Conservation (phyloP, 1,284 basidiomycete genomes). For the Leccinum ponderosum region DNA sequence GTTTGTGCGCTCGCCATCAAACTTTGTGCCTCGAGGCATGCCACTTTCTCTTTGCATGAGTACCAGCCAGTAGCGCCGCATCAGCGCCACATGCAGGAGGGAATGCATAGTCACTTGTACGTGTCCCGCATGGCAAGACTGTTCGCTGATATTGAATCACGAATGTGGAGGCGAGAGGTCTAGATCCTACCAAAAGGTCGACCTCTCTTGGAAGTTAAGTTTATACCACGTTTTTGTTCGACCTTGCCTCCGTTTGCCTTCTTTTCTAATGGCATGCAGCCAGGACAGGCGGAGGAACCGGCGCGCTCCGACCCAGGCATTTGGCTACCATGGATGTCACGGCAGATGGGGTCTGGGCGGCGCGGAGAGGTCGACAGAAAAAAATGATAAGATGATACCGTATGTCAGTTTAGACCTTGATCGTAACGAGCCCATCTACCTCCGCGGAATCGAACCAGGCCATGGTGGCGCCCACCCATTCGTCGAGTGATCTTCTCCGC, state of each 20-base stretch:
- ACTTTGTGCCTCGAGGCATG: slow-evolving; percentile 30
- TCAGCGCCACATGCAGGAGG: slow-evolving; percentile 19
- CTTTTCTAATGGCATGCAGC: not conserved
- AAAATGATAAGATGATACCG: slow-evolving; percentile 26
- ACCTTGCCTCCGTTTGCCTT: not conserved
- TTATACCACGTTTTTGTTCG: slow-evolving; percentile 2
- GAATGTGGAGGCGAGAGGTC: slow-evolving; percentile 4
- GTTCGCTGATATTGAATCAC: slow-evolving; percentile 18
- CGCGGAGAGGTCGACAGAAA: slow-evolving; percentile 13
- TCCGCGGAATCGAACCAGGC: slow-evolving; percentile 26
- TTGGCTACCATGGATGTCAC: not conserved
- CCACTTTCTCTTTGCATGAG: slow-evolving; percentile 2
- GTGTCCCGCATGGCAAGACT: slow-evolving; percentile 3
- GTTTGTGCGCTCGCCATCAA: slow-evolving; percentile 22
- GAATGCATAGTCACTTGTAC: slow-evolving; percentile 1
- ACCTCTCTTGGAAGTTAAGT: not conserved
- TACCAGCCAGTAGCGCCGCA: slow-evolving; percentile 6
- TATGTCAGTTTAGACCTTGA: slow-evolving; percentile 15
- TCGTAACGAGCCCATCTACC: slow-evolving; percentile 7
- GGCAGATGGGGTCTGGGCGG: slow-evolving; percentile 10
- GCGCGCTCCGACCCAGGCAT: not conserved
- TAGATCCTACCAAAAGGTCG: not conserved
- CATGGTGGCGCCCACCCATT: slow-evolving; percentile 9
- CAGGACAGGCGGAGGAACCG: slow-evolving; percentile 11
- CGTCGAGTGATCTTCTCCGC: slow-evolving; percentile 3